Base-by-base conservation (phyloP, 371 early-diverging fungal species). In the Phascolomyces articulosus region DNA sequence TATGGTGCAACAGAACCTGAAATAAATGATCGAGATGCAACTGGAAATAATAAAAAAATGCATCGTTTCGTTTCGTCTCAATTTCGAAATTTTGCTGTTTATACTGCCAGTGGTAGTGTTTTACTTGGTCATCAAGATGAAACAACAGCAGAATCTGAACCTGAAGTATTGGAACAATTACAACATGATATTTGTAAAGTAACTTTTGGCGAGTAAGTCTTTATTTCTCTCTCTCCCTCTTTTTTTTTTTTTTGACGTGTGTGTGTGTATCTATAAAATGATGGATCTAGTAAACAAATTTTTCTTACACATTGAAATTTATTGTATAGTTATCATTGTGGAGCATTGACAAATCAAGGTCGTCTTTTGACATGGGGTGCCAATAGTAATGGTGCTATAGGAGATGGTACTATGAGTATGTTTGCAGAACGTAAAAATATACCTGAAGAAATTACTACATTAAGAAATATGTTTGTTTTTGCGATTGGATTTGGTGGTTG, bases 261-360 rank as follows among this genome's bases (percentile, higher is more conserved):
- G n/a, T n/a, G n/a, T n/a, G n/a, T n/a, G n/a, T n/a, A n/a, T n/a
- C n/a, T n/a, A n/a, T n/a, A n/a, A n/a, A n/a, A n/a, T n/a, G n/a
- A n/a, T n/a, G n/a, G n/a, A n/a, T n/a, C n/a, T n/a, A n/a, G n/a
- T n/a, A n/a, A n/a, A n/a, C n/a, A n/a, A n/a, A n/a, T n/a, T n/a
- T n/a, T n/a, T n/a, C n/a, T n/a, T n/a, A n/a, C n/a, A n/a, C n/a
- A n/a, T n/a, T n/a, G n/a, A n/a, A n/a, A n/a, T n/a, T n/a, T n/a
- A n/a, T n/a, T n/a, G n/a, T n/a, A n/a, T 54, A 79, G 79, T 53
- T 78, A 81, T 51, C 82, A 82, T 58, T 63, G 55, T 29, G 82
- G 82, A 29, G 82, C 82, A 24, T 29, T 82, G 40, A 82, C 82
- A 13, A 78, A 66, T 49, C 34, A 72, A 47, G 82, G 82, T 11